Conservation (phyloP, 2,329 filamentous ascomycete species). For the Calonectria crousiana region DNA sequence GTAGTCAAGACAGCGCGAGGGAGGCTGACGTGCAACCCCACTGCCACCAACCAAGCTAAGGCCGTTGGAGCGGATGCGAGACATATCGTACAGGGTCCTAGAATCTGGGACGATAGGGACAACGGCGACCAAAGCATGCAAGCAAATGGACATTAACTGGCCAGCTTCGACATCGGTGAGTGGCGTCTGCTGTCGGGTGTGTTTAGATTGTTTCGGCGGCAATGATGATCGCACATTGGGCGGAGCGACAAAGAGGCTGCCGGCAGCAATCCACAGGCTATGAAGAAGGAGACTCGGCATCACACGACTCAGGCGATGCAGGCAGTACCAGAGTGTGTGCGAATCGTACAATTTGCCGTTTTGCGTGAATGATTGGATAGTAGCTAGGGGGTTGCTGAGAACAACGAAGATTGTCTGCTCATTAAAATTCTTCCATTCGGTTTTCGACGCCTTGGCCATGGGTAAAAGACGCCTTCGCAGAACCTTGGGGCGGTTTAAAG, state of each 20-base stretch:
- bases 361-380: conserved; percentile 69
- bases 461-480: conserved; percentile 23
- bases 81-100: conserved; percentile 68
- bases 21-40: conserved; percentile 59
- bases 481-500: conserved; percentile 26
- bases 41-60: conserved; percentile 61
- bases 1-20: conserved; percentile 68
- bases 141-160: conserved; percentile 68
- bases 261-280: conserved; percentile 73
- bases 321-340: conserved; percentile 72
- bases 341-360: conserved; percentile 68
- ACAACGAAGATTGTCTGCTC: conserved; percentile 75
- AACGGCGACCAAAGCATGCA: conserved; percentile 72
- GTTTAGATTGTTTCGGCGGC: conserved; percentile 46
- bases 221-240: conserved; percentile 55
- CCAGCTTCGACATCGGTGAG: conserved; percentile 65
- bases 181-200: conserved; percentile 50
- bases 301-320: conserved; percentile 69
- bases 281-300: conserved; percentile 71
- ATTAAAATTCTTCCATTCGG: conserved; percentile 71
- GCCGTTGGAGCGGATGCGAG: conserved; percentile 68
- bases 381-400: conserved; percentile 67
- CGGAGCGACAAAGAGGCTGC: conserved; percentile 69
- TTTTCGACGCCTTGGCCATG: conserved; percentile 32
- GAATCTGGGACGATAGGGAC: conserved; percentile 64